These are phyloP conservation scores for Syzygium syzygioides DNA, from an alignment of 441 rosid species.

Conservation along the genomic window DNA sequence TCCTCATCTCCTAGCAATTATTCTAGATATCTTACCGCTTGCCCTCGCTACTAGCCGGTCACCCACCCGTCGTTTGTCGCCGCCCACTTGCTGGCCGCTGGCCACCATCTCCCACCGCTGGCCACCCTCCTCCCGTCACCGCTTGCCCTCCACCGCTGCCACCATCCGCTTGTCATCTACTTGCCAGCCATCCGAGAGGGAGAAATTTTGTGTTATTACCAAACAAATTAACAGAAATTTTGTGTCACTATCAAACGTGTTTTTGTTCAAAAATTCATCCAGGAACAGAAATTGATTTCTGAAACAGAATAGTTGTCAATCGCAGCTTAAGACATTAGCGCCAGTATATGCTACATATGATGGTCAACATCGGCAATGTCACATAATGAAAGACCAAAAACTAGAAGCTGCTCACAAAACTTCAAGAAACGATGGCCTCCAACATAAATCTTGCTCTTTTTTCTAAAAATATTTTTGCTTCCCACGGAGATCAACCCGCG, in stretches of 20 bases:
- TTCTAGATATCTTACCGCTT: neutral
- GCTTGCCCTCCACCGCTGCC: no score
- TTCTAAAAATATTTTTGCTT: neutral
- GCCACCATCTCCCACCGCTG: no score
- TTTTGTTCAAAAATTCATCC: neutral
- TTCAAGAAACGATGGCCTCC: neutral
- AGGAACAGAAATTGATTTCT: no score
- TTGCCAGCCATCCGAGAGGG: no score
- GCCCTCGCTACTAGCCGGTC: no score
- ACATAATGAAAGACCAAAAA: neutral
- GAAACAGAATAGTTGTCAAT: neutral
- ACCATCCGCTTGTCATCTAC: no score
- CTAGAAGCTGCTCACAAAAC: neutral
- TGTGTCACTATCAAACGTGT: no score
- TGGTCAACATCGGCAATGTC: neutral
- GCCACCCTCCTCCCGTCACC: no score
- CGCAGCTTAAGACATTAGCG: no score
- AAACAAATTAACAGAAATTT: no score
- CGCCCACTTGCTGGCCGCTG: no score
- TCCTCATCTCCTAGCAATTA: neutral
- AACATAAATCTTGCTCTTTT: neutral
- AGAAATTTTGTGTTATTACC: no score
- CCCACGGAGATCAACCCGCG: neutral
- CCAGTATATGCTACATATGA: neutral
- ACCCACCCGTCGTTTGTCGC: neutral